Evolutionary conservation across 2,329 filamentous ascomycete species (phyloP).

Genomic region (Apiospora rasikravindrae): DNA sequence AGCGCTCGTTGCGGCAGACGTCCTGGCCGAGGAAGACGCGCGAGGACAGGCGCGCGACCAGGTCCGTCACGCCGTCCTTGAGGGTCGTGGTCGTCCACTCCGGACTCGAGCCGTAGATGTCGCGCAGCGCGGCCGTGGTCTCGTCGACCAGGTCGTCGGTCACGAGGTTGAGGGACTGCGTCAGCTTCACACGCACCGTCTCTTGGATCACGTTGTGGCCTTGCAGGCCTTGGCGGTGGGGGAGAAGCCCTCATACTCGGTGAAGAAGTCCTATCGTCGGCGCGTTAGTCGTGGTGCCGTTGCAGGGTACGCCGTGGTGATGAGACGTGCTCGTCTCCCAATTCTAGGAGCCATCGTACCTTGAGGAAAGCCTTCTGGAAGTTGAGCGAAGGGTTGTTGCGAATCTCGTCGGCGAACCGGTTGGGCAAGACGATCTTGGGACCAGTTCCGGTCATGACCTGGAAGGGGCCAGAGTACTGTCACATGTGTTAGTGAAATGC

Average conservation of each 20-base stretch:
- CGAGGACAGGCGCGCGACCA: slow-evolving; percentile 55
- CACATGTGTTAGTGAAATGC: background rate
- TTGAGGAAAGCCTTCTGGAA: slow-evolving; percentile 42
- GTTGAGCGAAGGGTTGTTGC: slow-evolving; percentile 39
- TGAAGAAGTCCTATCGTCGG: slow-evolving; percentile 39
- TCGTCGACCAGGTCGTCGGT: slow-evolving; percentile 44
- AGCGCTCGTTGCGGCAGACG: slow-evolving; percentile 51
- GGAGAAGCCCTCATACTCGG: slow-evolving; percentile 41
- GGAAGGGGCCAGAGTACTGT: slow-evolving; percentile 39
- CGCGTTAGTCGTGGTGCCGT: background rate
- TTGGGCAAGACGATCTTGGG: slow-evolving; percentile 41
- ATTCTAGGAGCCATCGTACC: slow-evolving; percentile 28
- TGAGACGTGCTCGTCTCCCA: background rate
- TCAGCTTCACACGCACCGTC: slow-evolving; percentile 40
- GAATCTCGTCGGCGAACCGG: slow-evolving; percentile 41
- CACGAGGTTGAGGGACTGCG: slow-evolving; percentile 40
- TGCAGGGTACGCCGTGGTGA: no score
- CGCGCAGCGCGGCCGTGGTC: slow-evolving; percentile 37
- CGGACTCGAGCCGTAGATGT: slow-evolving; percentile 38
- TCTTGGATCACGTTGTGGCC: slow-evolving; percentile 37
- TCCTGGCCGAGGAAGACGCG: slow-evolving; percentile 53
- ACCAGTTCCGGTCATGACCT: slow-evolving; percentile 39
- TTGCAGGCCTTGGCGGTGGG: slow-evolving; percentile 31
- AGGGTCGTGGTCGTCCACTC: slow-evolving; percentile 48
- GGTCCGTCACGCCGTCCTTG: slow-evolving; percentile 42